These are phyloP conservation scores for Fusarium verticillioides DNA, from an alignment of 2,329 filamentous ascomycete genomes.

Conservation along the genomic window DNA sequence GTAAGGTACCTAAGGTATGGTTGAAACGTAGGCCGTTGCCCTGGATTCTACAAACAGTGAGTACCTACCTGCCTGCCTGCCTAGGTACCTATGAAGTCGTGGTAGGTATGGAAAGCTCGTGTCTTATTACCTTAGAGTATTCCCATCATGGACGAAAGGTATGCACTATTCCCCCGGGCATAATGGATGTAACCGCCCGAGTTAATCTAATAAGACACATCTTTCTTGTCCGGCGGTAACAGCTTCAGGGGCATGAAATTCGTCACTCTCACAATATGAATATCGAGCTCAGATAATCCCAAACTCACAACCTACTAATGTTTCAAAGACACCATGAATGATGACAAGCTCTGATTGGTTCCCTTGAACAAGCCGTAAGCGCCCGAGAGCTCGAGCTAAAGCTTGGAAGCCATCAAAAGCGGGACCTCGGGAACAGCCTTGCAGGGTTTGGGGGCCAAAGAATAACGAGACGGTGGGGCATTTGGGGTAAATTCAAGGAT, in stretches of 20 bases:
- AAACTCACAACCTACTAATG: neutral
- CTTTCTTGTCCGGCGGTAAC: constrained; percentile 7
- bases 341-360: constrained; percentile 37
- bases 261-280: constrained; percentile 15
- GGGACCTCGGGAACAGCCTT: constrained; percentile 32
- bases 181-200: constrained; percentile 8
- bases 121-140: neutral
- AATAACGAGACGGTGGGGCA: constrained; percentile 16
- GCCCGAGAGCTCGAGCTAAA: constrained; percentile 40
- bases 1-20: neutral
- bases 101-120: neutral
- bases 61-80: too few relatives aligned
- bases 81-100: neutral
- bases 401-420: constrained; percentile 26
- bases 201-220: neutral
- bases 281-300: constrained; percentile 10
- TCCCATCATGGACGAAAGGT: neutral
- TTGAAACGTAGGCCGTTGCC: neutral
- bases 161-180: neutral
- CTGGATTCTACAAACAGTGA: neutral
- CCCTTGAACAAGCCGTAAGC: constrained; percentile 39
- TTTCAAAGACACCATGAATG: constrained; percentile 17
- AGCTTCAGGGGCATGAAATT: constrained; percentile 10
- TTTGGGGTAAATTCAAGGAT: constrained; percentile 30
- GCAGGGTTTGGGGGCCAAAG: constrained; percentile 34